Base-by-base conservation (phyloP, 495 filamentous ascomycete genomes). In the Margaritispora aquatica region DNA sequence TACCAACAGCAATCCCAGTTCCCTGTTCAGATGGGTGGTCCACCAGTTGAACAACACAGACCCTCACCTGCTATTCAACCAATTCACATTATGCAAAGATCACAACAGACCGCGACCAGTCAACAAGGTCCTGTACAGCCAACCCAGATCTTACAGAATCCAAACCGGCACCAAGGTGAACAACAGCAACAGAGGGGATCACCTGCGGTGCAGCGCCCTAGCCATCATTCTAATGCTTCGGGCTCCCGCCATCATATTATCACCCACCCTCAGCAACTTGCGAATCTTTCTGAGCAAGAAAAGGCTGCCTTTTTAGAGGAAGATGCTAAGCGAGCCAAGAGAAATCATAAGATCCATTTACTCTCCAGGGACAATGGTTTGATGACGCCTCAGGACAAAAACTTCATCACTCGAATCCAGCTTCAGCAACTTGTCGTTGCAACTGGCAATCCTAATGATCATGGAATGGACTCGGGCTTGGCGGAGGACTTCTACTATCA, bases 361-460 rank as follows among this genome's bases (percentile, higher is more conserved):
- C 76, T 99, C 23, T 96, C 95, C 8, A 89, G 86, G 65, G 92
- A 95, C 66, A 97, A 99, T 68, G 95, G 94, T 24, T 70, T 99
- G 56, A 99, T 99, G 94, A 97, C 95, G 20, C 95, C 95, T 1
- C 91, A 96, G 68, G 94, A 99, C 73, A 99, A 99, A 79, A 99
- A 97, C 67, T 99, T 97, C 69, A 94, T 99, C 58, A 97, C 95
- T 10, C 84, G 95, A 15, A 97, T 99, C 54, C 94, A 99, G 68
- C 79, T 99, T 38, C 95, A 97, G 70, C 95, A 97, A 66, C 81
- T 99, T 24, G 89, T 99, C 47, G 84, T 92, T 4, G 90, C 91
- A 29, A 93, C 92, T 47, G 92, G 92, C 11, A 91, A 90, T 67
- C 80, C 90, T 8, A 88, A 84, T 56, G 90, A 94, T 60, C 77